Percentiles rank a stretch among this genome's conserved stretches.
These are phyloP conservation scores for Corylus avellana DNA, from an alignment of 306 rosid species.

Conservation along the genomic window DNA sequence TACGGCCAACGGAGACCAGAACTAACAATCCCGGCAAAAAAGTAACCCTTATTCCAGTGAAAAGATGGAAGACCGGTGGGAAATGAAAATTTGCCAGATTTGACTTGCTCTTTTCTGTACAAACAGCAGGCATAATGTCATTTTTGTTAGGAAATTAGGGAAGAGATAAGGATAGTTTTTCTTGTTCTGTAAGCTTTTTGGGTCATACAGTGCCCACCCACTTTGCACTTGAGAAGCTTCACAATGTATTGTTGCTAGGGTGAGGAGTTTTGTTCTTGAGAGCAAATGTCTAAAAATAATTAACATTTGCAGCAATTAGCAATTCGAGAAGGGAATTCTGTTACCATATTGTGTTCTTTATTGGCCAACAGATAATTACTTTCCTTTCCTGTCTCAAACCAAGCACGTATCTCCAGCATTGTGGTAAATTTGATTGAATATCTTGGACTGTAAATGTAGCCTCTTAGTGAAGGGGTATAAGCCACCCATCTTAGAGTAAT, in stretches of 20 bases:
- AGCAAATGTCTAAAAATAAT: conserved; percentile 5
- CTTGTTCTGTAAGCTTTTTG: conserved; percentile 15
- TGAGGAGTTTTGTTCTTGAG: conserved; percentile 36
- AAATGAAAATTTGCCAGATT: conserved; percentile 34
- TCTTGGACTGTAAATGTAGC: not conserved
- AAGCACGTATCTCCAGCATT: not conserved
- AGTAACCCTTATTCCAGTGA: conserved; percentile 65
- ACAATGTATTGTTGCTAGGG: conserved; percentile 2
- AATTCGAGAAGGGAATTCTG: not conserved
- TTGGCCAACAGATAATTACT: too few species aligned
- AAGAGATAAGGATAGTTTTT: conserved; percentile 11
- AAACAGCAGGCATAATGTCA: not conserved
- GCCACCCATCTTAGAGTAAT: too few species aligned
- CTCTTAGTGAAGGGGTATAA: too few species aligned
- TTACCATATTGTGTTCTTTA: not conserved
- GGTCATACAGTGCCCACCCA: conserved; percentile 2
- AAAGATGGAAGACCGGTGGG: conserved; percentile 63
- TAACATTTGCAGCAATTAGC: not conserved
- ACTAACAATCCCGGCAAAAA: conserved; percentile 44
- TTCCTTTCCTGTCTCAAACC: not conserved
- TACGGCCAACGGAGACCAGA: conserved; percentile 54
- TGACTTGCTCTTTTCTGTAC: not conserved
- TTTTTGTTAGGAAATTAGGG: not conserved
- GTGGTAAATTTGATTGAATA: not conserved
- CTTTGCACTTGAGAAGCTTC: conserved; percentile 12